Evolutionary conservation across 306 rosid genomes (phyloP), one percentile per base, ranked within the genome.

Genomic region (Coriaria nepalensis): DNA sequence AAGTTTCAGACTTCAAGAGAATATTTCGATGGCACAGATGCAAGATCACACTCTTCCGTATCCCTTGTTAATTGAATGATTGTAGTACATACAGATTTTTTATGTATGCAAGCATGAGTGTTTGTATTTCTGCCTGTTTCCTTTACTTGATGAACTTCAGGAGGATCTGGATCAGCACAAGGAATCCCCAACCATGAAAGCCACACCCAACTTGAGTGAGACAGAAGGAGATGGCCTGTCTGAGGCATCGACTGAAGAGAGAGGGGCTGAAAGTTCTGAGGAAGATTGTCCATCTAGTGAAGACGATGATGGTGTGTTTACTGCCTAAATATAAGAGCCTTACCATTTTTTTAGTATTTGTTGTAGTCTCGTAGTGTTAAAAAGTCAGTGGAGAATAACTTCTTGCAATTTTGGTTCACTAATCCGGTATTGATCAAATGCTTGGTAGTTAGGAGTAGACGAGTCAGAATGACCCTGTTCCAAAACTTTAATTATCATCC

Each of bases 121-220:
- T 57, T 13, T 37, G 1, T 65, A 40, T 52, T 37, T 69, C 59
- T 55, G 47, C 64, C 36, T 62, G 70, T 73, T 61, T 68, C 48
- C 6, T 56, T 74, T 78, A 82, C 80, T 81, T 85, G 71, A 49
- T 69, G 67, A 52, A 72, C 63, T 72, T 69, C 77, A 90, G 95
- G 76, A 61, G 52, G 61, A 56, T 32, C 43, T 45, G 32, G 69
- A 65, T 61, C 72, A 74, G 56, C 56, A 60, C 47, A 44, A 57
- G 52, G 57, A 53, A 62, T 71, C 67, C 53, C 59, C 59, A 61
- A 59, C 56, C 34, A 58, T 55, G 50, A 70, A 71, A 64, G 65
- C 69, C 43, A 42, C 66, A 46, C 39, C 50, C 57, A 46, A 59
- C 55, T 53, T 53, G 53, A 50, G 66, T 10, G 65, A 73, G 65